Evolutionary conservation across 2,329 filamentous ascomycete species (phyloP), one percentile per base, ranked within the genome.

Genomic region (Colletotrichum truncatum): DNA sequence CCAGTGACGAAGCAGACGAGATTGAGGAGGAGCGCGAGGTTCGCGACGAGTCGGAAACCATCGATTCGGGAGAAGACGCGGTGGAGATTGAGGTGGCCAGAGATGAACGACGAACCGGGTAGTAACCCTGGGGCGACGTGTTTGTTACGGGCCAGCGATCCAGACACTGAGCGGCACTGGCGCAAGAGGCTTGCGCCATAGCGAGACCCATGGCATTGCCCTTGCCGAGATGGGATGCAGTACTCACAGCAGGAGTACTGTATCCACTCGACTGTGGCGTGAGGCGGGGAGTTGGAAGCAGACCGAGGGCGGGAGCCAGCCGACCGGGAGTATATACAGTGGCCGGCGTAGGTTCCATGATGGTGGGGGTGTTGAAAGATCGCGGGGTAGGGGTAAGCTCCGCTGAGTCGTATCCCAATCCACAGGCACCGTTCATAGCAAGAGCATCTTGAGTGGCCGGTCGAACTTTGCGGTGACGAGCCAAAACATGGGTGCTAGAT

Each of bases 31-130:
- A 89, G 74, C 87, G 86, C 69, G 88, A 90, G 68, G 87, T 83
- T 67, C 84, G 84, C 64, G 85, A 89, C 62, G 82, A 80, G 73
- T 90, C 88, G 64, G 88, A 90, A 46, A 90, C 78, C 87, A 90
- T 90, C 59, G 88, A 90, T 73, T 90, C 88, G 67, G 88, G 88
- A 26, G 88, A 90, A 64, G 88, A 90, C 32, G 85, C 84, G 28
- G 85, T 86, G 25, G 88, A 90, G 70, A 88, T 80, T 16, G 88
- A 88, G 72, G 84, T 88, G 73, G 87, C 87, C 66, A 90, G 84
- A 14, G 88, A 90, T 12, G 87, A 89, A 67, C 87, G 87, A 66
- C 88, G 87, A 36, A 80, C 77, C 2, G 81, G 78, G 53, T 79
- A 73, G 70, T 84, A 83, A 69, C 78, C 80, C 70, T 83, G 81